phyloP scores from a whole-genome alignment of 192 early-diverging fungal species.

The Gaertneriomyces semiglobifer region DNA sequence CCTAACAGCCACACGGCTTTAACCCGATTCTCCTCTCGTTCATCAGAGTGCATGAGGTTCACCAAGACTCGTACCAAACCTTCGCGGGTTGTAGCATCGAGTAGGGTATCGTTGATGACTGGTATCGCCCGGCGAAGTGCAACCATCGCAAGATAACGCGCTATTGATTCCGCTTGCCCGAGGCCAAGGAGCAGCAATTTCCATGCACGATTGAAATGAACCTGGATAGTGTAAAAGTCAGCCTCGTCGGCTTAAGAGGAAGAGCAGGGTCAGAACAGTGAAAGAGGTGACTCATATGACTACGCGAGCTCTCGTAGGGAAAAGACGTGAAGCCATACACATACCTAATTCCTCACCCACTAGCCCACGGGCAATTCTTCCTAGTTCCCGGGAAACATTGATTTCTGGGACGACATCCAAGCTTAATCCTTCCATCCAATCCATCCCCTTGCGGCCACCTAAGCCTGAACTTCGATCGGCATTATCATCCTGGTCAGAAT shows the following conservation, averaged over 20 bases:
- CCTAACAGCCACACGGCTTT: conserved; percentile 54
- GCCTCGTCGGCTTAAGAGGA: conserved; percentile 37
- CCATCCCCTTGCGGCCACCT: conserved; percentile 21
- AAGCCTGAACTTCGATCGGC: background rate
- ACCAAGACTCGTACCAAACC: conserved; percentile 40
- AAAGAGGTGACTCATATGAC: too few species aligned
- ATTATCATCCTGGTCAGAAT: background rate
- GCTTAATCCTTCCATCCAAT: conserved; percentile 38
- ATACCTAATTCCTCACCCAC: conserved; percentile 36
- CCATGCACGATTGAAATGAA: conserved; percentile 56
- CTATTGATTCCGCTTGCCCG: conserved; percentile 49
- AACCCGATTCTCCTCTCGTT: conserved; percentile 47
- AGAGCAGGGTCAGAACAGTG: too few species aligned
- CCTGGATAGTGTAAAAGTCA: conserved; percentile 50
- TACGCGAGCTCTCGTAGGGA: too few species aligned
- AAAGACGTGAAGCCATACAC: background rate
- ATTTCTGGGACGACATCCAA: conserved; percentile 47
- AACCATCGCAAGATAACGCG: conserved; percentile 52
- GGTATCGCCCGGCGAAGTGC: conserved; percentile 46
- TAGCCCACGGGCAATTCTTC: conserved; percentile 46
- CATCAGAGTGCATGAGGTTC: conserved; percentile 50
- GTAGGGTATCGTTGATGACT: conserved; percentile 49
- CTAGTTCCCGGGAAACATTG: conserved; percentile 39
- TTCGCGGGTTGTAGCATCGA: conserved; percentile 48
- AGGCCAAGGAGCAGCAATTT: conserved; percentile 53